Conservation (phyloP, 2,329 filamentous ascomycete genomes). For the Cercospora berteroae region DNA sequence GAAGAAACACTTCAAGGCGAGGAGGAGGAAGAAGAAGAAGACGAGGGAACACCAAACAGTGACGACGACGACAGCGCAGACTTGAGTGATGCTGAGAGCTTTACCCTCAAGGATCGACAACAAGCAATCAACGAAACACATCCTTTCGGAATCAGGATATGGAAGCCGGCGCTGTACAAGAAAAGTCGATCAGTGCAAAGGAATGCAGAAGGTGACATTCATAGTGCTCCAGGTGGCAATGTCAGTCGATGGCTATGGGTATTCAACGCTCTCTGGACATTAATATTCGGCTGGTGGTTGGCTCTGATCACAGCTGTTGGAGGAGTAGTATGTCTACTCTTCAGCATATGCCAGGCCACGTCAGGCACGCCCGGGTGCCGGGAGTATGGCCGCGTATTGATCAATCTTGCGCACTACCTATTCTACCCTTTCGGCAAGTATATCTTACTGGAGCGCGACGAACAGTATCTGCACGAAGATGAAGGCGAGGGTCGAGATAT, state of each 20-base stretch:
- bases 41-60: conserved; percentile 33
- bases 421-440: conserved; percentile 98
- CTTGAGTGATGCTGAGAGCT: conserved; percentile 91
- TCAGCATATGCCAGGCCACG: conserved; percentile 64
- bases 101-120: conserved; percentile 94
- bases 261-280: conserved; percentile 87
- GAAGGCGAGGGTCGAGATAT: conserved; percentile 94
- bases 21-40: conserved; percentile 38
- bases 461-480: conserved; percentile 91
- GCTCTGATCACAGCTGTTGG: conserved; percentile 71
- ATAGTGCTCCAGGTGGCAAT: conserved; percentile 84
- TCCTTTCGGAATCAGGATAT: conserved; percentile 96
- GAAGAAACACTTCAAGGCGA: conserved; percentile 45
- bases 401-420: conserved; percentile 79
- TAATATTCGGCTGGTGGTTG: conserved; percentile 96
- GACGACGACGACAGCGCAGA: conserved; percentile 58
- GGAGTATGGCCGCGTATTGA: conserved; percentile 82
- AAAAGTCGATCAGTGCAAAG: conserved; percentile 95
- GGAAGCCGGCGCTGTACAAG: conserved; percentile 98
- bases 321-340: conserved; percentile 73
- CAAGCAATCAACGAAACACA: conserved; percentile 98
- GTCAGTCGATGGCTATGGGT: conserved; percentile 81
- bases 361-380: conserved; percentile 70
- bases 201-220: conserved; percentile 93
- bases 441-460: conserved; percentile 88